Conservation (phyloP, 2,329 filamentous ascomycete species). For the Ophiostoma tasmaniense region DNA sequence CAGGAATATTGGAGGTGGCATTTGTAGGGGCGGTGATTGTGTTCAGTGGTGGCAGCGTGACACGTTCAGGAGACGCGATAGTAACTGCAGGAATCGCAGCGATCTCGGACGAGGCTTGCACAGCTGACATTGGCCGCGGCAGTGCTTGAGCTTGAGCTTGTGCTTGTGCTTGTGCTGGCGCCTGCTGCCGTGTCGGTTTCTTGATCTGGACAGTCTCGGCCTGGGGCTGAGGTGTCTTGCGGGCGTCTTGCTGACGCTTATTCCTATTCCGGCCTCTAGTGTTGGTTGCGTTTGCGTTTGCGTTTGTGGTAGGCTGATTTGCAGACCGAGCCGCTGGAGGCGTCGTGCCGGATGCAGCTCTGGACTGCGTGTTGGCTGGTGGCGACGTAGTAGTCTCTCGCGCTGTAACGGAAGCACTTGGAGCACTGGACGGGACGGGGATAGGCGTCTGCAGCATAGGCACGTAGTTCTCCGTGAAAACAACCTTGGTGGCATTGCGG, state of each 20-base stretch:
- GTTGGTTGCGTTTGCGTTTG: neutral
- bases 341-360: neutral
- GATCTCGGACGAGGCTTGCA: neutral
- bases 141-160: neutral
- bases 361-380: too few relatives aligned
- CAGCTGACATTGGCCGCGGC: neutral
- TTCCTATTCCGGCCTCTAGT: neutral
- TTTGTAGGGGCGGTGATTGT: neutral
- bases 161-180: neutral
- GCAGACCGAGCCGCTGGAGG: neutral
- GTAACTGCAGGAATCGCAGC: neutral
- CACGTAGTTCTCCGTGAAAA: neutral
- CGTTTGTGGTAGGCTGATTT: neutral
- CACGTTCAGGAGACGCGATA: neutral
- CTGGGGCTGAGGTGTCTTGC: neutral
- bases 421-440: neutral
- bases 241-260: neutral
- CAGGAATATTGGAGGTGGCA: neutral
- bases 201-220: neutral
- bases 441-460: neutral
- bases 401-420: neutral
- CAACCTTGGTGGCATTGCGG: slow-evolving; percentile 1
- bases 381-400: neutral
- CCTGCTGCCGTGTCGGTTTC: neutral
- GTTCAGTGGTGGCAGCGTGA: neutral